phyloP scores from a whole-genome alignment of 148 eudicot species.

The Drosera capensis region DNA sequence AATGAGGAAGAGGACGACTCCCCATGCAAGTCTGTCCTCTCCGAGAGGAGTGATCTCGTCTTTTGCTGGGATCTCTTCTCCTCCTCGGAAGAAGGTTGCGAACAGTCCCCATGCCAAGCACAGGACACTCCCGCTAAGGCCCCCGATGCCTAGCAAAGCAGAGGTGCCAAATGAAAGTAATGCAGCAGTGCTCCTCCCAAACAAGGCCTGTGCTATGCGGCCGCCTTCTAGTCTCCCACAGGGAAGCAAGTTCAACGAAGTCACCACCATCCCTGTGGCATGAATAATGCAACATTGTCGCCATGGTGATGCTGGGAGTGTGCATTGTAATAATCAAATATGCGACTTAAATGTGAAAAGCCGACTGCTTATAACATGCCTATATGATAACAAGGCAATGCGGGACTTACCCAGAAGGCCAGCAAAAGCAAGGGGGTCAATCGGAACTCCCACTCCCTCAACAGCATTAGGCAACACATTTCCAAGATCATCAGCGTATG shows the following conservation, averaged over 20 bases:
- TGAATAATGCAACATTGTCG: too few species aligned
- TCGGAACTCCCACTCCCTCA: slow-evolving; percentile 93
- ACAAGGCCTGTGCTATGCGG: slow-evolving; percentile 83
- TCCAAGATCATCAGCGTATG: slow-evolving; percentile 83
- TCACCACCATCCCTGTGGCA: slow-evolving; percentile 88
- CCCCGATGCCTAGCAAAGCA: slow-evolving; percentile 66
- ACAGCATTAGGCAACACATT: slow-evolving; percentile 87
- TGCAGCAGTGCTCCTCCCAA: slow-evolving; percentile 63
- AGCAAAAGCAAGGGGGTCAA: slow-evolving; percentile 97
- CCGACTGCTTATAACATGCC: too few species aligned
- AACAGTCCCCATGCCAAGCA: slow-evolving; percentile 91
- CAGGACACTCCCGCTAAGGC: slow-evolving; percentile 73
- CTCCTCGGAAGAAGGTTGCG: slow-evolving; percentile 79
- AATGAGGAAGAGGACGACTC: slow-evolving; percentile 52
- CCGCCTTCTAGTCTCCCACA: slow-evolving; percentile 95
- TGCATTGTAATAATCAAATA: too few species aligned
- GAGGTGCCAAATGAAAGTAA: slow-evolving; percentile 62
- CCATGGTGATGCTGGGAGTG: too few species aligned
- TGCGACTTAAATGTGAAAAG: too few species aligned
- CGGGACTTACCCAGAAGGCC: slow-evolving; percentile 64
- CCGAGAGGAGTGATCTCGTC: slow-evolving; percentile 83
- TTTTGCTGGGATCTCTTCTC: slow-evolving; percentile 81
- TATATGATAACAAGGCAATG: too few species aligned
- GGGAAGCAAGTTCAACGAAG: slow-evolving; percentile 75
- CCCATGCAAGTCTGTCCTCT: slow-evolving; percentile 77